Percentiles rank a stretch among this genome's conserved stretches.
These are phyloP conservation scores for Aspergillus sparsus DNA, from an alignment of 495 filamentous ascomycete species.

Conservation along the genomic window DNA sequence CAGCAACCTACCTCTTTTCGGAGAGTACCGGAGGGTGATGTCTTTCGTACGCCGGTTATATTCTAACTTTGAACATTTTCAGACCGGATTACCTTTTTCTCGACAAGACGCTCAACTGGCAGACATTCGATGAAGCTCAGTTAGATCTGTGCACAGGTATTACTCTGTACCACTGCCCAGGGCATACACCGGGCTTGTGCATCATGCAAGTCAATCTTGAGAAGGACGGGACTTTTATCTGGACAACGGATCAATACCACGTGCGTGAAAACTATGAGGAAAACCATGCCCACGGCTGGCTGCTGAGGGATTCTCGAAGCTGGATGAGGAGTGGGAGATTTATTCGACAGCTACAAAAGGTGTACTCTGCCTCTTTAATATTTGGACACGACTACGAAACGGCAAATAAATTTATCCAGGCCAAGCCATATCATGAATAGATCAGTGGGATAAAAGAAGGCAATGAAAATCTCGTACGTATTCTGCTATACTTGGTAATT, in stretches of 20 bases:
- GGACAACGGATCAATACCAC: conserved; percentile 48
- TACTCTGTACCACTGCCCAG: conserved; percentile 40
- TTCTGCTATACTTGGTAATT: too few relatives aligned
- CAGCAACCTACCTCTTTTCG: conserved; percentile 38
- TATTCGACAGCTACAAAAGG: conserved; percentile 36
- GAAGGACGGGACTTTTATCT: conserved; percentile 44
- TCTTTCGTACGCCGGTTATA: too few relatives aligned
- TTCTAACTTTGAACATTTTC: background rate
- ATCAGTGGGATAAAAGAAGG: too few relatives aligned
- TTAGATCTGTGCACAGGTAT: conserved; percentile 43
- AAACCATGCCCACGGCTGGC: conserved; percentile 43
- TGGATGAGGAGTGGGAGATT: conserved; percentile 46
- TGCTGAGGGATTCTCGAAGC: conserved; percentile 43
- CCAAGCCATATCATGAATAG: conserved; percentile 28
- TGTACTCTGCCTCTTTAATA: conserved; percentile 41
- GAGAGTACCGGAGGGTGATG: conserved; percentile 2
- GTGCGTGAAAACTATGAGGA: conserved; percentile 41
- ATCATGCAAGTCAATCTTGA: conserved; percentile 44
- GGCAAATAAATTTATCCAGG: conserved; percentile 20
- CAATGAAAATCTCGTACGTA: too few relatives aligned
- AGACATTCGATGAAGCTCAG: conserved; percentile 32
- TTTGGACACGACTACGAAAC: conserved; percentile 41
- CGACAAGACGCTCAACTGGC: conserved; percentile 33
- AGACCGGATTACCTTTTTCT: conserved; percentile 13
- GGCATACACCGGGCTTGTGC: conserved; percentile 42